Evolutionary conservation across 805 yeast genomes (phyloP).

Genomic region (Metschnikowia anglica): DNA sequence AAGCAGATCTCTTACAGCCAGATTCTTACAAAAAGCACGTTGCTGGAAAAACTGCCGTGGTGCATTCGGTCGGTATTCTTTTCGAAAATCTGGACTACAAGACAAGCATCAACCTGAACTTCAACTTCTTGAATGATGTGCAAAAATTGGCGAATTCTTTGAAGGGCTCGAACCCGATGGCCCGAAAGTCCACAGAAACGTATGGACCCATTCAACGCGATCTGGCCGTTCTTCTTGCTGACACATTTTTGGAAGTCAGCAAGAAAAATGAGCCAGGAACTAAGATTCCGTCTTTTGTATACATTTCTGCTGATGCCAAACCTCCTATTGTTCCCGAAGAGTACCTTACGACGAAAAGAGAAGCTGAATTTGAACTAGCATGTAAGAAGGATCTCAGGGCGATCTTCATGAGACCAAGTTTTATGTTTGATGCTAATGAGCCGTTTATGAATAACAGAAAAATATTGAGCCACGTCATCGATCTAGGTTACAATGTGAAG

Average conservation of each 20-base stretch:
- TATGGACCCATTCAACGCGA: slow-evolving; percentile 68
- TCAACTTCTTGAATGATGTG: slow-evolving; percentile 34
- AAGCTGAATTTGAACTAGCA: slow-evolving; percentile 63
- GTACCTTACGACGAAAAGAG: slow-evolving; percentile 73
- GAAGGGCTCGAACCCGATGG: slow-evolving; percentile 64
- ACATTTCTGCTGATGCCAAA: slow-evolving; percentile 76
- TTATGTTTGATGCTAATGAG: slow-evolving; percentile 63
- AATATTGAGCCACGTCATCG: slow-evolving; percentile 42
- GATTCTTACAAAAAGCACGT: slow-evolving; percentile 51
- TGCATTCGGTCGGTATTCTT: slow-evolving; percentile 79
- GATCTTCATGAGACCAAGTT: slow-evolving; percentile 75
- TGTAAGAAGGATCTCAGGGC: slow-evolving; percentile 51
- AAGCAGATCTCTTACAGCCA: slow-evolving; percentile 69
- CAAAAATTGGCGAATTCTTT: slow-evolving; percentile 32
- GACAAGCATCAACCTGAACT: slow-evolving; percentile 43
- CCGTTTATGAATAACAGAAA: slow-evolving; percentile 37
- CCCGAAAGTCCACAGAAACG: slow-evolving; percentile 42
- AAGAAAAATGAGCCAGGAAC: background rate
- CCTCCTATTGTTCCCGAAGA: slow-evolving; percentile 64
- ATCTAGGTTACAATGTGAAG: slow-evolving; percentile 44
- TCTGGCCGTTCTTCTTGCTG: slow-evolving; percentile 65
- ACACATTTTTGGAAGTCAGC: slow-evolving; percentile 41
- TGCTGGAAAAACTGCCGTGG: slow-evolving; percentile 58
- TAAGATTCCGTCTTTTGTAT: slow-evolving; percentile 51
- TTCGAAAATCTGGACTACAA: slow-evolving; percentile 73